These are phyloP conservation scores for Suillus spraguei DNA, from an alignment of 768 basidiomycete species.

Conservation along the genomic window DNA sequence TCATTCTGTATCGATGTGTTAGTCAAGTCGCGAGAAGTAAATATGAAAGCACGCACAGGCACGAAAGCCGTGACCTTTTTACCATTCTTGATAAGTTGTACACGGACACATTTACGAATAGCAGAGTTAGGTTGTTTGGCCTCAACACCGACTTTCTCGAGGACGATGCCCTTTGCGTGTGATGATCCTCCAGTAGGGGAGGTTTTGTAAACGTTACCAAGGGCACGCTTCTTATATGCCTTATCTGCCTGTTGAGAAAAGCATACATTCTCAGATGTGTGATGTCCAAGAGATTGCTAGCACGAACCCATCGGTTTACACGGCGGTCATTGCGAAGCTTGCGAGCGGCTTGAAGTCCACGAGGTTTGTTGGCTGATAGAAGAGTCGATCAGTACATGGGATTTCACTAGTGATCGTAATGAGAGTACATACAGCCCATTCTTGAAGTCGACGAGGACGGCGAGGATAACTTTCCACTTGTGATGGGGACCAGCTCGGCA, in stretches of 20 bases:
- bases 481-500: constrained; percentile 25
- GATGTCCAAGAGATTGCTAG: constrained; percentile 10
- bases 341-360: constrained; percentile 98
- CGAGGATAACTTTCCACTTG: constrained; percentile 28
- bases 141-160: constrained; percentile 99
- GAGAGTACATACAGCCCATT: constrained; percentile 79
- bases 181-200: constrained; percentile 99
- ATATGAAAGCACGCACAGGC: constrained; percentile 61
- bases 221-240: constrained; percentile 98
- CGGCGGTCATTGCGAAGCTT: constrained; percentile 94
- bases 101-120: constrained; percentile 99
- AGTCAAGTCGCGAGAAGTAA: not conserved
- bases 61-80: constrained; percentile 99
- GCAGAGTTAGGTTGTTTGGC: constrained; percentile 99
- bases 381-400: not conserved
- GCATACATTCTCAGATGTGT: constrained; percentile 18
- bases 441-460: constrained; percentile 59
- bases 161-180: constrained; percentile 99
- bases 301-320: constrained; percentile 94
- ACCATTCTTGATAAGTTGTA: constrained; percentile 99
- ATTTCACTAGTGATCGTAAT: not conserved
- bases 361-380: constrained; percentile 90
- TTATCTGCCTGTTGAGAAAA: constrained; percentile 79
- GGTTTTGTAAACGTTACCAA: constrained; percentile 99
- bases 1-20: constrained; percentile 63